Evolutionary conservation across 345 rosid genomes (phyloP).

Genomic region (Populus pruinosa): DNA sequence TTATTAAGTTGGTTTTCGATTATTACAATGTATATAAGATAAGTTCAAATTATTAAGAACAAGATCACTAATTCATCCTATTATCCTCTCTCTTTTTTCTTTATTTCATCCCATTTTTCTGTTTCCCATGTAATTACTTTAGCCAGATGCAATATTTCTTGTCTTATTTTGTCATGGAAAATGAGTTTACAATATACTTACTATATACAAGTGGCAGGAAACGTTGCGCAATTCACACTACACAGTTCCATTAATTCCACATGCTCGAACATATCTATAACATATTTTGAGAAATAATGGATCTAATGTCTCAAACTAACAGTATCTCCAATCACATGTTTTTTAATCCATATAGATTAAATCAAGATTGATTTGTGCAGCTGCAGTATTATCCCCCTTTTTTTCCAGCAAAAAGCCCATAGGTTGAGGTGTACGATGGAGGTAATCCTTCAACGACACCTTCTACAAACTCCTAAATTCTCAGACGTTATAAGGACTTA

Average conservation of each 20-base stretch:
- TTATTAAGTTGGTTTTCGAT: not conserved
- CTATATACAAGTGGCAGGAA: too few relatives aligned
- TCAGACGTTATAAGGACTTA: not conserved
- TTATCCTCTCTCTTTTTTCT: not conserved
- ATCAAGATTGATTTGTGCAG: not conserved
- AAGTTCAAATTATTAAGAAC: not conserved
- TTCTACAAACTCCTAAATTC: not conserved
- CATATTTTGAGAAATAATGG: too few relatives aligned
- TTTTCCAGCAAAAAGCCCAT: not conserved
- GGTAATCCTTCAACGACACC: not conserved
- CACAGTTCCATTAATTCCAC: too few relatives aligned
- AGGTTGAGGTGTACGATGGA: not conserved
- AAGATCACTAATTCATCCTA: not conserved
- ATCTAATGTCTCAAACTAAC: too few relatives aligned
- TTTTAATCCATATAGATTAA: not conserved
- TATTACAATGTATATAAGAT: slow-evolving; percentile 7
- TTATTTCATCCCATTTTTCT: not conserved
- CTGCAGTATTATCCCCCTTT: not conserved
- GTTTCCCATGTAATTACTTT: not conserved
- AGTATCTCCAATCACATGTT: not conserved
- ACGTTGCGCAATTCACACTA: too few relatives aligned
- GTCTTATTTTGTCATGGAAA: not conserved
- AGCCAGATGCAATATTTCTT: not conserved
- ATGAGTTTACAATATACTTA: not conserved
- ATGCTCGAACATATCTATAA: too few relatives aligned